phyloP scores from a whole-genome alignment of 208 protist species.

The Trypanosoma rangeli region DNA sequence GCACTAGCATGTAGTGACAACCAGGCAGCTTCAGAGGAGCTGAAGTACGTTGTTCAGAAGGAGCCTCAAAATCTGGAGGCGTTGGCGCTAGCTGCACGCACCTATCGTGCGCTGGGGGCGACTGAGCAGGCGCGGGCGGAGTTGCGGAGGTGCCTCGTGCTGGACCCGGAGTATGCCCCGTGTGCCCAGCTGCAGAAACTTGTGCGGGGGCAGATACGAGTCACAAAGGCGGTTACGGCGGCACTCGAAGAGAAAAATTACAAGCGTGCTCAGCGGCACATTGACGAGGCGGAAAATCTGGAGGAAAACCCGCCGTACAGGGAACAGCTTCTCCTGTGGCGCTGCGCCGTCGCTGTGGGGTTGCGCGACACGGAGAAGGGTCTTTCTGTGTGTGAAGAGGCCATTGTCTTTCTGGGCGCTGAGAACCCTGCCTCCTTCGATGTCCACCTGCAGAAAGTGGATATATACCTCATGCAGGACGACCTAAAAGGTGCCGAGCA shows the following conservation, averaged over 20 bases:
- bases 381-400: slow-evolving; percentile 44
- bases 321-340: slow-evolving; percentile 74
- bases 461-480: slow-evolving; percentile 83
- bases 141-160: slow-evolving; percentile 70
- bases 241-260: slow-evolving; percentile 50
- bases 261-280: slow-evolving; percentile 37
- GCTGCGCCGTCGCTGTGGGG: slow-evolving; percentile 70
- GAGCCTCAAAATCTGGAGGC: slow-evolving; percentile 73
- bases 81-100: slow-evolving; percentile 67
- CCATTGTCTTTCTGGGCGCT: slow-evolving; percentile 38
- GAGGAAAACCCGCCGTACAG: slow-evolving; percentile 61
- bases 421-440: slow-evolving; percentile 49
- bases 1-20: slow-evolving; percentile 63
- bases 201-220: slow-evolving; percentile 66
- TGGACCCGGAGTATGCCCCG: slow-evolving; percentile 82
- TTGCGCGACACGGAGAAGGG: slow-evolving; percentile 59
- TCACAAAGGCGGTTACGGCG: slow-evolving; percentile 34
- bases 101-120: slow-evolving; percentile 69
- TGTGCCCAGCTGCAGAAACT: slow-evolving; percentile 70
- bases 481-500: slow-evolving; percentile 62
- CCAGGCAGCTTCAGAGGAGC: slow-evolving; percentile 57
- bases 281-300: slow-evolving; percentile 41
- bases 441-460: slow-evolving; percentile 57
- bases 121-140: slow-evolving; percentile 67
- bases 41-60: slow-evolving; percentile 69